A percentile compares a stretch with the other conserved stretches of the same genome.
Conservation (phyloP, 1,284 basidiomycete genomes). For the Afroboletus lepidellus region DNA sequence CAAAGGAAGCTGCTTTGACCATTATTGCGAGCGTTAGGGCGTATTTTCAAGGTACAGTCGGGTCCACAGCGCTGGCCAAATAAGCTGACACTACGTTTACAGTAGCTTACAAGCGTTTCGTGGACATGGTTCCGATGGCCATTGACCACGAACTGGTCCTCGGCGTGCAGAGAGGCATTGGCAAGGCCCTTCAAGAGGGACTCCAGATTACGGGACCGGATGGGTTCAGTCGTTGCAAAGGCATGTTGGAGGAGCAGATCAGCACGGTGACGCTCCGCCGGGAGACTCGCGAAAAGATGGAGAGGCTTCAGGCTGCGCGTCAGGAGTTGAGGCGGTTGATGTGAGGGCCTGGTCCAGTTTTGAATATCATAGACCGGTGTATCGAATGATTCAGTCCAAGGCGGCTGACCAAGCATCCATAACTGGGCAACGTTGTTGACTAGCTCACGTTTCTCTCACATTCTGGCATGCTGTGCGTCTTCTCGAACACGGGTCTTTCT, state of each 20-base stretch:
- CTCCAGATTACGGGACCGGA: conserved; percentile 17
- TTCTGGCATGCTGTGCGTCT: too few species aligned
- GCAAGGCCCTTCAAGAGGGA: conserved; percentile 46
- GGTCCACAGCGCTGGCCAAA: neutral
- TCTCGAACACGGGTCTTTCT: too few species aligned
- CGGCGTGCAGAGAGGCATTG: conserved; percentile 42
- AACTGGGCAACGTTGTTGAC: too few species aligned
- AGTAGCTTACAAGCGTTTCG: conserved; percentile 65
- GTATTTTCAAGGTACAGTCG: conserved; percentile 62
- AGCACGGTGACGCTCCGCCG: conserved; percentile 45
- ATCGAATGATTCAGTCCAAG: too few species aligned
- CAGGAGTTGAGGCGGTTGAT: conserved; percentile 41
- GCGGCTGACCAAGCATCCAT: too few species aligned
- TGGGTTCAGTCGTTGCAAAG: conserved; percentile 37
- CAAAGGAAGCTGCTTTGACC: conserved; percentile 37
- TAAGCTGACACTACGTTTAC: neutral
- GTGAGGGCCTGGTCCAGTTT: neutral
- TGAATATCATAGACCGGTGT: too few species aligned
- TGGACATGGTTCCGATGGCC: conserved; percentile 48
- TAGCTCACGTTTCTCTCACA: too few species aligned
- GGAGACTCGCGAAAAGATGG: conserved; percentile 52
- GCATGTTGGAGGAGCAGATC: conserved; percentile 55
- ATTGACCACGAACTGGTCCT: conserved; percentile 65
- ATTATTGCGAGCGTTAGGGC: conserved; percentile 73
- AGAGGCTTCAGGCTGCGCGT: conserved; percentile 51